phyloP scores from a whole-genome alignment of 1,284 basidiomycete species.

The Ustilago hordei region DNA sequence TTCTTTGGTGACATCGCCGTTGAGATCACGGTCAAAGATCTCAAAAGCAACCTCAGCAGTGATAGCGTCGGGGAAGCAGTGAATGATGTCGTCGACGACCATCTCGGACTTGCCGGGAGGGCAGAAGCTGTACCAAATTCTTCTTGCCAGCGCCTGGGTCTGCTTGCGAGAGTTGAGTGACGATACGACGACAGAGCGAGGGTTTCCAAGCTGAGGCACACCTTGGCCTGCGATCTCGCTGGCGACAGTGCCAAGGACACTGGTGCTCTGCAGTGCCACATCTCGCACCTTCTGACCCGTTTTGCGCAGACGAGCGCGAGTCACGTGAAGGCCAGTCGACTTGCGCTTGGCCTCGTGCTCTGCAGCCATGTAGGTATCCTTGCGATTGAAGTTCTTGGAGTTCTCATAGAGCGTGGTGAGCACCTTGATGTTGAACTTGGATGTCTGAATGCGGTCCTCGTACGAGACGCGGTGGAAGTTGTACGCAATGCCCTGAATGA shows the following conservation, averaged over 20 bases:
- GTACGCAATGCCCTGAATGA: constrained; percentile 77
- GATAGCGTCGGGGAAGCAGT: constrained; percentile 75
- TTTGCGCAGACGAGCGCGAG: constrained; percentile 32
- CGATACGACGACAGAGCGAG: constrained; percentile 44
- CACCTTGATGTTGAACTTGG: constrained; percentile 82
- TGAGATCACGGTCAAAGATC: constrained; percentile 85
- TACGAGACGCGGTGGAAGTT: constrained; percentile 91
- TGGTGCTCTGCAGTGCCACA: constrained; percentile 71
- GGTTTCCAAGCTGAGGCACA: constrained; percentile 77
- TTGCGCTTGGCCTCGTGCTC: constrained; percentile 53
- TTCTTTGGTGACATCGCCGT: constrained; percentile 81
- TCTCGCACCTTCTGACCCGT: constrained; percentile 49
- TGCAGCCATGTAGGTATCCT: constrained; percentile 48
- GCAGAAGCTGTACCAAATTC: constrained; percentile 88
- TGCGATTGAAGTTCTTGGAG: constrained; percentile 71
- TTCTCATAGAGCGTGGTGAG: constrained; percentile 83
- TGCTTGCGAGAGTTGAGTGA: constrained; percentile 74
- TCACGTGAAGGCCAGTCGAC: constrained; percentile 38
- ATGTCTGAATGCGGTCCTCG: constrained; percentile 84
- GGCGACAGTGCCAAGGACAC: constrained; percentile 72
- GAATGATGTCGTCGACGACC: constrained; percentile 78
- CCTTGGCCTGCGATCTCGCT: constrained; percentile 73
- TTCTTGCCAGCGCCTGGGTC: constrained; percentile 83
- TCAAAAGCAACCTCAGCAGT: constrained; percentile 73
- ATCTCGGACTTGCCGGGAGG: constrained; percentile 71